Base-by-base conservation (phyloP, 2,329 filamentous ascomycete genomes). In the Hymenoscyphus scutula region DNA sequence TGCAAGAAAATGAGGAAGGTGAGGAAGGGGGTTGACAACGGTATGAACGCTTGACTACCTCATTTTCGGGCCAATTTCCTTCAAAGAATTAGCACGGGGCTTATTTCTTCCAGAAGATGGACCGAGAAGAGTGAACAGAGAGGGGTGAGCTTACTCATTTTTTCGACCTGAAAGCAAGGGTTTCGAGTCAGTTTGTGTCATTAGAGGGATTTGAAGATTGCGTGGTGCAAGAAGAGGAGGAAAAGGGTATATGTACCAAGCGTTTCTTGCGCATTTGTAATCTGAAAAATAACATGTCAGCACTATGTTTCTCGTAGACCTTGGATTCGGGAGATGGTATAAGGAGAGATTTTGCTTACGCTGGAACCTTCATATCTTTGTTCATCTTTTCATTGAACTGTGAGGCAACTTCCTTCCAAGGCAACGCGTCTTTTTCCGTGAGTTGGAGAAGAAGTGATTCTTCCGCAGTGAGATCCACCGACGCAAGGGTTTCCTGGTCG, bases 211-310 rank as follows among this genome's bases (percentile, higher is more conserved):
- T 25, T 51, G 19, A 23, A 51, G 45, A 51, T 11, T 11, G 45
- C 25, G 45, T 19, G 25, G 10, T 51, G 23, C 23, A 51, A 13
- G 13, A 25, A 3, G 45, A 5, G 25, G 13, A 51, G 19, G n/a
- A 51, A 51, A 51, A 25, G 45, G n/a, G 45, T 3, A 51, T 51
- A 51, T 51, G 73, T 48, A 74, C 67, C 8, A 76, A 67, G 27
- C 75, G 70, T 65, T 74, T 75, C 60, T 74, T 74, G 29, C 74
- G 70, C 75, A 76, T 77, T 63, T 76, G 75, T 48, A 77, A 66
- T 48, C 45, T 51, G 45, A 6, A 51, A 37, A 13, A 25, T 11
- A 51, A 51, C 8, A 25, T 13, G 8, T 51, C 15, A 51, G 45
- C 19, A 51, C 13, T 13, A 5, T 11, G 19, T 19, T 23, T 5